These are phyloP conservation scores for Colletotrichum phormii DNA, from an alignment of 2,329 filamentous ascomycete species.

Conservation along the genomic window DNA sequence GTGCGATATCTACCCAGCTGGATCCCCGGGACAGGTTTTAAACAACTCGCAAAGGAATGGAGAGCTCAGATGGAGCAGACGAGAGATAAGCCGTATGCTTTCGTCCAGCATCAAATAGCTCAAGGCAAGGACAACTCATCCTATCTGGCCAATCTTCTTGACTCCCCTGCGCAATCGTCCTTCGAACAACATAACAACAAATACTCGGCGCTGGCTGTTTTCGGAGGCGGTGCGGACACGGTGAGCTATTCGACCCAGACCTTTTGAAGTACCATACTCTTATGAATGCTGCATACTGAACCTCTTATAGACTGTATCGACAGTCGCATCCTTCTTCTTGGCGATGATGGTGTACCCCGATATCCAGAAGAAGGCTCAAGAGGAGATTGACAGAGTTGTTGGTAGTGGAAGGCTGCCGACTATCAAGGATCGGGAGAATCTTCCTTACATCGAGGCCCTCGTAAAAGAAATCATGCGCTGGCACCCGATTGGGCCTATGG, in stretches of 20 bases:
- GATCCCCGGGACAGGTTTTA: conserved; percentile 36
- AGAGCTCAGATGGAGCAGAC: conserved; percentile 7
- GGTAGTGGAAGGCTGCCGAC: conserved; percentile 58
- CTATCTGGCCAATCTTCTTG: conserved; percentile 17
- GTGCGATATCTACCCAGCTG: conserved; percentile 39
- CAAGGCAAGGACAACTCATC: conserved; percentile 28
- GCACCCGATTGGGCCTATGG: conserved; percentile 63
- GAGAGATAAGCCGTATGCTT: conserved; percentile 34
- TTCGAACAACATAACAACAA: conserved; percentile 20
- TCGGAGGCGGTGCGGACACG: conserved; percentile 37
- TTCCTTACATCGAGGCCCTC: conserved; percentile 66
- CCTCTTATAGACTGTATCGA: conserved; percentile 43
- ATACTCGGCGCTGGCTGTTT: conserved; percentile 30
- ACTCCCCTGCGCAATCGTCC: background rate
- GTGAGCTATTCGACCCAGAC: conserved; percentile 38
- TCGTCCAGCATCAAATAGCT: conserved; percentile 41
- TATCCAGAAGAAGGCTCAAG: conserved; percentile 57
- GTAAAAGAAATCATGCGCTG: conserved; percentile 69
- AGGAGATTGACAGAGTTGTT: conserved; percentile 64
- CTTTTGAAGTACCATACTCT: no score
- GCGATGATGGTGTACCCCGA: conserved; percentile 60
- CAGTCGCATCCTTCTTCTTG: conserved; percentile 56
- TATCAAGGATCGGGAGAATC: conserved; percentile 57
- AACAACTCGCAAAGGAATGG: conserved; percentile 31
- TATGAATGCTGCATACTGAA: background rate